phyloP scores from a whole-genome alignment of 2,329 filamentous ascomycete species.

The Aspergillus japonicus region DNA sequence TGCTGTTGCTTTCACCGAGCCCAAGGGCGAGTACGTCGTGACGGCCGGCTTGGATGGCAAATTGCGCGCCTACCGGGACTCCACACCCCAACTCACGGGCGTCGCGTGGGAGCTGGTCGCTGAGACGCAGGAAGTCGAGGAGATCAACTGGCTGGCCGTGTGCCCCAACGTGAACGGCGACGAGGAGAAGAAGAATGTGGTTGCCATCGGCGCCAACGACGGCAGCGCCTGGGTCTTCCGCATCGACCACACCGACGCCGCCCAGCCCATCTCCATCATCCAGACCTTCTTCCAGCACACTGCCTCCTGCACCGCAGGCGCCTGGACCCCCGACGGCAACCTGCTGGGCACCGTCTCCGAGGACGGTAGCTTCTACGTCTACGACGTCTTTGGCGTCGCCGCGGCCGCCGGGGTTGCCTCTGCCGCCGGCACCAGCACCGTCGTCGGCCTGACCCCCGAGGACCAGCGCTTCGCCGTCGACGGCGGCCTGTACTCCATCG shows the following conservation, averaged over 20 bases:
- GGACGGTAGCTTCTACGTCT: constrained; percentile 84
- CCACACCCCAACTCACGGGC: constrained; percentile 47
- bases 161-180: constrained; percentile 62
- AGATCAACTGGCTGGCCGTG: constrained; percentile 84
- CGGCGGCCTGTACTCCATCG: constrained; percentile 85
- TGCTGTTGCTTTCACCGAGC: constrained; percentile 77
- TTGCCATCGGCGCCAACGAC: constrained; percentile 85
- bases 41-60: constrained; percentile 85
- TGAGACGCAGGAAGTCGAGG: constrained; percentile 84
- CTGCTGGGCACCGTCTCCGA: constrained; percentile 86
- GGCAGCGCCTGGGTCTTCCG: constrained; percentile 95
- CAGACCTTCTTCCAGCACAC: constrained; percentile 93
- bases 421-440: constrained; percentile 59
- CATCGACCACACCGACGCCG: constrained; percentile 65
- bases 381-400: constrained; percentile 83
- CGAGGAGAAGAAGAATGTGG: constrained; percentile 67
- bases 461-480: constrained; percentile 92
- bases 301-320: constrained; percentile 78
- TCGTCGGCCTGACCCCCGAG: constrained; percentile 71
- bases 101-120: constrained; percentile 66
- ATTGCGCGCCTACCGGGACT: constrained; percentile 67
- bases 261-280: constrained; percentile 70
- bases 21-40: constrained; percentile 78
- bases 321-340: constrained; percentile 85
- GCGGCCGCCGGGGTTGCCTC: constrained; percentile 62